Evolutionary conservation across 2,329 filamentous ascomycete genomes (phyloP).

Genomic region (Sarocladium oryzae): DNA sequence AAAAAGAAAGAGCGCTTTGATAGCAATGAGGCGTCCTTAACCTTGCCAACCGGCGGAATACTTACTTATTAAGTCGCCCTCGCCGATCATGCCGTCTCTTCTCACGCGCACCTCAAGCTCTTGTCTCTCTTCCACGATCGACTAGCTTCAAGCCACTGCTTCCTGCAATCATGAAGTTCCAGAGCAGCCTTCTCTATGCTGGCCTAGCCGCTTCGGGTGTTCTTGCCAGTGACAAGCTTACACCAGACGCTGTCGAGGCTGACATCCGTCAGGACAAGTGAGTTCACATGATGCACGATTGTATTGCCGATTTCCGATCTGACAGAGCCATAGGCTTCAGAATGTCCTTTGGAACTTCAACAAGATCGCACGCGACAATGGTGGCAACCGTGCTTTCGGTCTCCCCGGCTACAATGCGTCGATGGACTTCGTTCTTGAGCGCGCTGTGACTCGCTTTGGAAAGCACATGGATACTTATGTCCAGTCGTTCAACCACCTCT

Average conservation of each 20-base stretch:
- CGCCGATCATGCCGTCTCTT: not conserved
- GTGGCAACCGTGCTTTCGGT: constrained; percentile 55
- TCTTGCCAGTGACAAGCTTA: constrained; percentile 26
- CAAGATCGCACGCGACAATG: constrained; percentile 46
- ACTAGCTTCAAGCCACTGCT: not conserved
- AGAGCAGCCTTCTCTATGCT: constrained; percentile 10
- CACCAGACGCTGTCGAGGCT: constrained; percentile 31
- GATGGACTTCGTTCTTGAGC: constrained; percentile 48
- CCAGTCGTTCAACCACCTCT: constrained; percentile 41
- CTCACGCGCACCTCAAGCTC: not conserved
- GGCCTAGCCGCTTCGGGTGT: constrained; percentile 12
- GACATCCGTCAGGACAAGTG: constrained; percentile 33
- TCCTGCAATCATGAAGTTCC: constrained; percentile 15
- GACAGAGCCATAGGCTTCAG: constrained; percentile 35
- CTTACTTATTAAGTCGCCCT: not conserved
- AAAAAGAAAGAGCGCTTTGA: too few relatives aligned
- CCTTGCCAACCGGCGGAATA: not conserved
- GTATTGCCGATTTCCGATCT: not conserved
- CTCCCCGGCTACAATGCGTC: constrained; percentile 53
- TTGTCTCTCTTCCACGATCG: not conserved
- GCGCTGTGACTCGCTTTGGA: constrained; percentile 30
- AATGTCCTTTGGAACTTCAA: constrained; percentile 48
- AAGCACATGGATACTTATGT: constrained; percentile 37
- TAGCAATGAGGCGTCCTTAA: not conserved
- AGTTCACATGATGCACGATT: constrained; percentile 12